Conservation (phyloP, 306 rosid species). For the Glycine tomentella region DNA sequence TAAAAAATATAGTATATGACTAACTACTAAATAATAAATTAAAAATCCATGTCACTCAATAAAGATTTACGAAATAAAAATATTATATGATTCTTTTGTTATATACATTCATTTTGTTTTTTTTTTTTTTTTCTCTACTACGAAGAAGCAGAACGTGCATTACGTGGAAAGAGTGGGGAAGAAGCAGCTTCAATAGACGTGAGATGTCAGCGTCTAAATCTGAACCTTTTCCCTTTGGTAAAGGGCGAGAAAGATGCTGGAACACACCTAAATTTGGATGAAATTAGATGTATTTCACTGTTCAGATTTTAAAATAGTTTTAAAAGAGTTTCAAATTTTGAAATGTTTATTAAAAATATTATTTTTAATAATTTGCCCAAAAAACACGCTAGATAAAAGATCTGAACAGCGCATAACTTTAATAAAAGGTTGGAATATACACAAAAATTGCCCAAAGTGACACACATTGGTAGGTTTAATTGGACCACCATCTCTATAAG, state of each 20-base stretch:
- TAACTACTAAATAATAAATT: background rate
- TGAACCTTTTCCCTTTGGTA: background rate
- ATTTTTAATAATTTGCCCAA: too few species aligned
- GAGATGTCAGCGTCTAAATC: background rate
- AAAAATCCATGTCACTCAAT: background rate
- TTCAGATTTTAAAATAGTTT: too few species aligned
- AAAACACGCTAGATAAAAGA: background rate
- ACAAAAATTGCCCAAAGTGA: background rate
- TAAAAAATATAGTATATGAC: background rate
- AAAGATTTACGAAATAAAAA: background rate
- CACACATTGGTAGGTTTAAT: conserved; percentile 17
- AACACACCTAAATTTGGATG: too few species aligned
- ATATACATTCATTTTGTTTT: too few species aligned
- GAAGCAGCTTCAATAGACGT: background rate
- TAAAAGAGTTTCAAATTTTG: too few species aligned
- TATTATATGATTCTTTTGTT: background rate
- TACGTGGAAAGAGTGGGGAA: background rate
- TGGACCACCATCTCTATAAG: conserved; percentile 24
- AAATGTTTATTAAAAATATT: too few species aligned
- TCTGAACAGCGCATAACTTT: background rate
- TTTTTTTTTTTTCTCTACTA: background rate
- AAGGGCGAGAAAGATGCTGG: conserved; percentile 7
- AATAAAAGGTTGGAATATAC: conserved; percentile 14
- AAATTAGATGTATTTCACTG: too few species aligned
- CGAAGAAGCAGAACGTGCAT: background rate